phyloP scores from a whole-genome alignment of 75 land plant genomes.

The Selaginella tamariscina region DNA sequence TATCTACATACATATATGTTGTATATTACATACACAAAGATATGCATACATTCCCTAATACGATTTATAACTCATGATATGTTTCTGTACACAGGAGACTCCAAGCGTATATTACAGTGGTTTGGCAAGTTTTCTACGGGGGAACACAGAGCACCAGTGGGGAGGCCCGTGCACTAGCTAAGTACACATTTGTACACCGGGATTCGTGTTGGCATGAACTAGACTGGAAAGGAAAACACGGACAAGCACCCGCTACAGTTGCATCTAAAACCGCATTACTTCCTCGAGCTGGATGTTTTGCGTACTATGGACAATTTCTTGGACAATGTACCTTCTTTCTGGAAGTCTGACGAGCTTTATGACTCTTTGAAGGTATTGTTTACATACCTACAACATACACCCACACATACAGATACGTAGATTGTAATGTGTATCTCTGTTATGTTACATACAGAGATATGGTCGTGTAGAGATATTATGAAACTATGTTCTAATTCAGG shows the following conservation, averaged over 20 bases:
- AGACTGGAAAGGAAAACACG: slow-evolving; percentile 90
- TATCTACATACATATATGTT: not conserved
- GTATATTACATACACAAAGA: slow-evolving; percentile 12
- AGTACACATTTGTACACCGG: slow-evolving; percentile 73
- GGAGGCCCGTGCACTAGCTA: slow-evolving; percentile 81
- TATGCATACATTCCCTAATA: not conserved
- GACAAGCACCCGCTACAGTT: slow-evolving; percentile 88
- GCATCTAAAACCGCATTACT: slow-evolving; percentile 99
- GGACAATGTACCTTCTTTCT: slow-evolving; percentile 79
- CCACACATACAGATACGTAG: too few relatives aligned
- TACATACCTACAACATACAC: too few relatives aligned
- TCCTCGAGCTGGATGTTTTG: slow-evolving; percentile 77
- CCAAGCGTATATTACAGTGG: slow-evolving; percentile 58
- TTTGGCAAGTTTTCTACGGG: slow-evolving; percentile 49
- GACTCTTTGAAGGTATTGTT: slow-evolving; percentile 46
- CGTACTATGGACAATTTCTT: slow-evolving; percentile 81
- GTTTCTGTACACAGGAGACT: slow-evolving; percentile 46
- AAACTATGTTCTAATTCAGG: too few relatives aligned
- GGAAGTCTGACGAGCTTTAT: slow-evolving; percentile 73
- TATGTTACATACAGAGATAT: too few relatives aligned
- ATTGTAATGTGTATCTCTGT: too few relatives aligned
- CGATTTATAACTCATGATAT: not conserved
- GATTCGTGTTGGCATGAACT: slow-evolving; percentile 90
- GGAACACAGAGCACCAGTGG: slow-evolving; percentile 42
- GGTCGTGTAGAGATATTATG: too few relatives aligned